Conservation (phyloP, 805 yeast genomes). For the Lipomyces yamadae region DNA sequence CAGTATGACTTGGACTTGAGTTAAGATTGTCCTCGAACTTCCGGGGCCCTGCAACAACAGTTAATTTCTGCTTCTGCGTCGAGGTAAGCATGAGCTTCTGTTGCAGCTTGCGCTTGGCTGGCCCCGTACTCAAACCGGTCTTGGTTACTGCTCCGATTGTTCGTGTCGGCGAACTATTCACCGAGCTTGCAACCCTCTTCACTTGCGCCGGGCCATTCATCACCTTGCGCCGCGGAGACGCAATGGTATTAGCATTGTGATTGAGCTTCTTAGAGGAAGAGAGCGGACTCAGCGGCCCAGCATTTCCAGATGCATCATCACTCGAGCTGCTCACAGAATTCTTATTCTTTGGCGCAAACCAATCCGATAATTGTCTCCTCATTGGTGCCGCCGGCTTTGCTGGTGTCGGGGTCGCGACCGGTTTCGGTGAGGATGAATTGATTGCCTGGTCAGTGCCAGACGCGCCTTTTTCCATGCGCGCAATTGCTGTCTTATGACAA, state of each 20-base stretch:
- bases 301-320: neutral
- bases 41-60: neutral
- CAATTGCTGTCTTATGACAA: neutral
- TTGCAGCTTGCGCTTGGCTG: neutral
- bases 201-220: neutral
- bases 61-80: neutral
- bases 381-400: neutral
- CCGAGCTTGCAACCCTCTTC: conserved; percentile 1
- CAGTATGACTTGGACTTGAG: neutral
- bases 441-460: neutral
- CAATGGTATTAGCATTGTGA: neutral
- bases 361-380: neutral
- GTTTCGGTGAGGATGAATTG: neutral
- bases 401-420: neutral
- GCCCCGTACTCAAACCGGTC: neutral
- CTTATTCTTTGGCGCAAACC: neutral
- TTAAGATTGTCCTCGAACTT: neutral
- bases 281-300: neutral
- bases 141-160: neutral
- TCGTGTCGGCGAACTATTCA: neutral
- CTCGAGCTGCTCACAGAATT: neutral
- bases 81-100: neutral
- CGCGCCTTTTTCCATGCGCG: neutral
- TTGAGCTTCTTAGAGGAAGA: neutral
- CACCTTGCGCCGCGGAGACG: neutral